phyloP scores from a whole-genome alignment of 106 monocot genomes.

The Ottelia alismoides region DNA sequence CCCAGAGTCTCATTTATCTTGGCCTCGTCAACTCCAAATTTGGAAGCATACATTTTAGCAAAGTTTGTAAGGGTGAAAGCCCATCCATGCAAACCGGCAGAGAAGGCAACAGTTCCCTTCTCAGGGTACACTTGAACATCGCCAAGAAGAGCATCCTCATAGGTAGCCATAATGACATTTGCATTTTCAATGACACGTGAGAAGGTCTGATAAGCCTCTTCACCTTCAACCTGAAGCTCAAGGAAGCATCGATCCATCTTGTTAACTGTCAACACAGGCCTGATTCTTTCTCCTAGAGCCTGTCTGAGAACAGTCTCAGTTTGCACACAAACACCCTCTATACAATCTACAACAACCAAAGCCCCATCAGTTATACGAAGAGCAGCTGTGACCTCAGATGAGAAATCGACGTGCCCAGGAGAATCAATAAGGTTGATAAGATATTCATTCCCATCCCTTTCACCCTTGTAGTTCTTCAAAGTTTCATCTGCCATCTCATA shows the following conservation, averaged over 20 bases:
- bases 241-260: conserved; percentile 39
- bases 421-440: conserved; percentile 44
- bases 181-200: conserved; percentile 38
- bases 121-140: conserved; percentile 43
- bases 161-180: conserved; percentile 42
- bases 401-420: conserved; percentile 40
- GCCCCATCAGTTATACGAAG: conserved; percentile 42
- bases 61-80: conserved; percentile 37
- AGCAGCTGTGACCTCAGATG: conserved; percentile 39
- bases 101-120: conserved; percentile 42
- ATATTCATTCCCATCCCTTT: conserved; percentile 31
- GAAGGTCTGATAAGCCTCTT: conserved; percentile 40
- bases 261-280: conserved; percentile 34
- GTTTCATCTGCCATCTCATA: conserved; percentile 28
- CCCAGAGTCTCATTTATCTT: conserved; percentile 48
- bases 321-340: conserved; percentile 42
- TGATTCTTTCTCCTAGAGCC: conserved; percentile 38
- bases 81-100: conserved; percentile 41
- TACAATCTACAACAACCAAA: conserved; percentile 33
- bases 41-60: conserved; percentile 35
- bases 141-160: conserved; percentile 38
- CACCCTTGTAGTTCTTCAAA: conserved; percentile 29
- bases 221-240: conserved; percentile 40
- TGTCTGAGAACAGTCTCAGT: conserved; percentile 36
- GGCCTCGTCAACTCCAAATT: conserved; percentile 32